These are phyloP conservation scores for Pulveroboletus sp. DNA, from an alignment of 768 basidiomycete species.

Conservation along the genomic window DNA sequence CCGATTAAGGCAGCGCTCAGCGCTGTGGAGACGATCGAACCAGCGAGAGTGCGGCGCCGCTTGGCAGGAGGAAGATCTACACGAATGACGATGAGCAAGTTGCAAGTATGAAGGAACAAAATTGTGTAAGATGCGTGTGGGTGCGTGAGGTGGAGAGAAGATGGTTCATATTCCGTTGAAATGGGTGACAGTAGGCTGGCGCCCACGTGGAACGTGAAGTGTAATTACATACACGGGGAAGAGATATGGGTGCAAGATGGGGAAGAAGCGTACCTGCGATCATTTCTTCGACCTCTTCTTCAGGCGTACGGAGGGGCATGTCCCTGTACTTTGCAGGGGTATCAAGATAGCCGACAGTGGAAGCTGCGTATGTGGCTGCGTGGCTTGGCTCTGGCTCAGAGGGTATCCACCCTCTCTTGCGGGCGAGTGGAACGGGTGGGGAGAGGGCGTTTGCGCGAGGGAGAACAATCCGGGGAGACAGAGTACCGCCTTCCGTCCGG, in stretches of 20 bases:
- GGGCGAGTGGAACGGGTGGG: constrained; percentile 39
- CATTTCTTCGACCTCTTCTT: constrained; percentile 44
- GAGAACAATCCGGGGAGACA: constrained; percentile 18
- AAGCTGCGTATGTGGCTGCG: constrained; percentile 49
- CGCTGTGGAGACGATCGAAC: constrained; percentile 79
- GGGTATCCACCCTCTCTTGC: constrained; percentile 75
- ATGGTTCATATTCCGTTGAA: constrained; percentile 16
- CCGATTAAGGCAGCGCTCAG: constrained; percentile 83
- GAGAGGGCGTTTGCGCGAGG: constrained; percentile 22
- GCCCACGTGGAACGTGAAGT: constrained; percentile 17
- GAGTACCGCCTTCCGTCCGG: constrained; percentile 27
- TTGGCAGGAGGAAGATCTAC: constrained; percentile 76
- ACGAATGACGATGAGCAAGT: constrained; percentile 46
- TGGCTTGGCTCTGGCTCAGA: constrained; percentile 51
- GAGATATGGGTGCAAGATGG: constrained; percentile 24
- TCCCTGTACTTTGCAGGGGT: constrained; percentile 61
- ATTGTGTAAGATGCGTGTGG: constrained; percentile 8
- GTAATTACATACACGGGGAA: constrained; percentile 19
- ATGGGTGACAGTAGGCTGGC: constrained; percentile 4
- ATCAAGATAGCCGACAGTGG: constrained; percentile 63
- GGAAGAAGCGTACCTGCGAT: constrained; percentile 38
- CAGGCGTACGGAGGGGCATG: constrained; percentile 28
- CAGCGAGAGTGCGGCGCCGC: constrained; percentile 76
- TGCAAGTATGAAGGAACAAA: constrained; percentile 31
- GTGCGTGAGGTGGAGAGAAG: constrained; percentile 10